Evolutionary conservation across 2,329 filamentous ascomycete genomes (phyloP).

Genomic region (Colletotrichum spaethianum): DNA sequence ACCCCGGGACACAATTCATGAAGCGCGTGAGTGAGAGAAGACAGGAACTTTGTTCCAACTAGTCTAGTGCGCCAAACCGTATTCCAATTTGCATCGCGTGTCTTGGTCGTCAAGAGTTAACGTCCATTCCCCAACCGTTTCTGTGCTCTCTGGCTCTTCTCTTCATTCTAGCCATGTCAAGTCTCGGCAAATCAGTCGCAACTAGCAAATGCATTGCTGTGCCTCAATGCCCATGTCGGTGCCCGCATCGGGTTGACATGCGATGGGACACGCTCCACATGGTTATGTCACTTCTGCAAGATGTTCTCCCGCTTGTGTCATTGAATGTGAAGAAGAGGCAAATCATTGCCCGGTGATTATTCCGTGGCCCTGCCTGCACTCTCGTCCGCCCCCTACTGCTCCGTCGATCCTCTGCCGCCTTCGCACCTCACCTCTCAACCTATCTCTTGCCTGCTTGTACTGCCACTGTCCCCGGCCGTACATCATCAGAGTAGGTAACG

Average conservation of each 20-base stretch:
- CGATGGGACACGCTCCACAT: conserved; percentile 24
- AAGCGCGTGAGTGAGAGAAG: not conserved
- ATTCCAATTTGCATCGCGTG: not conserved
- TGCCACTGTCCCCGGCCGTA: not conserved
- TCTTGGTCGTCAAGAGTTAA: not conserved
- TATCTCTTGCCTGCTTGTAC: no score
- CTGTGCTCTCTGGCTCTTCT: not conserved
- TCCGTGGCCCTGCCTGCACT: not conserved
- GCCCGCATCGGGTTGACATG: not conserved
- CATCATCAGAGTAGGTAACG: not conserved
- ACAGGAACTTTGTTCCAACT: not conserved
- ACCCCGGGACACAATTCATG: not conserved
- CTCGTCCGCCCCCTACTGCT: not conserved
- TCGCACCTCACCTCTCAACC: not conserved
- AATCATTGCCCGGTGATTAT: conserved; percentile 6
- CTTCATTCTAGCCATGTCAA: not conserved
- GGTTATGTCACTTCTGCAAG: conserved; percentile 37
- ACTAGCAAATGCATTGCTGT: conserved; percentile 5
- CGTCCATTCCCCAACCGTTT: not conserved
- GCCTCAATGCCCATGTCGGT: conserved; percentile 8
- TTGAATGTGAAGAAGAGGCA: not conserved
- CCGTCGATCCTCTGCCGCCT: conserved; percentile 13
- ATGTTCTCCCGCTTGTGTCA: conserved; percentile 18
- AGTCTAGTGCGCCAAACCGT: conserved; percentile 3
- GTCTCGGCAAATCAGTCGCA: not conserved